Percentiles rank a stretch among this genome's conserved stretches.
Conservation (phyloP, 768 basidiomycete genomes). For the Boletus reticulatus region DNA sequence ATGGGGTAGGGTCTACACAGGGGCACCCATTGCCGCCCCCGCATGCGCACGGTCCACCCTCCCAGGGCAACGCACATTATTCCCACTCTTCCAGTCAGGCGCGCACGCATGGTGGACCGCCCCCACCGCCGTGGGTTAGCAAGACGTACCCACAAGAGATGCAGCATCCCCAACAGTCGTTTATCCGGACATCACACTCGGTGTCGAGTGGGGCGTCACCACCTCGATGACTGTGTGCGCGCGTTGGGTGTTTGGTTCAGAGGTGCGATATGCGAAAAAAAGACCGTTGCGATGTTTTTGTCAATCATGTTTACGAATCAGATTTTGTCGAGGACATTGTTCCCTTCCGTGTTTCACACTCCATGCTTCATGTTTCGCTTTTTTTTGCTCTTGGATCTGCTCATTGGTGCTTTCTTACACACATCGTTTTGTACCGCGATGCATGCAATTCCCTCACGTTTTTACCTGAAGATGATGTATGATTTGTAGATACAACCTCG, state of each 20-base stretch:
- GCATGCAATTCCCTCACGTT: background rate
- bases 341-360: too few relatives aligned
- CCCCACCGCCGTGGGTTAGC: slow-evolving; percentile 24
- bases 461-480: background rate
- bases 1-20: slow-evolving; percentile 9
- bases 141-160: slow-evolving; percentile 22
- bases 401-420: background rate
- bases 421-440: background rate
- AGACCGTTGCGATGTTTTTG: background rate
- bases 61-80: slow-evolving; percentile 10
- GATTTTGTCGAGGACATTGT: background rate
- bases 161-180: slow-evolving; percentile 44
- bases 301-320: background rate
- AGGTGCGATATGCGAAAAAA: background rate
- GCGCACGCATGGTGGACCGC: slow-evolving; percentile 19
- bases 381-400: background rate
- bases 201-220: slow-evolving; percentile 38
- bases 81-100: slow-evolving; percentile 2
- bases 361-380: background rate
- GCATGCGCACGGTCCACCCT: slow-evolving; percentile 6
- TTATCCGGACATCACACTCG: slow-evolving; percentile 45
- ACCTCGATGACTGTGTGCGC: slow-evolving; percentile 3
- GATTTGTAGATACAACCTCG: background rate
- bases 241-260: background rate
- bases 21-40: slow-evolving; percentile 7